These are phyloP conservation scores for Boeremia lycopersici DNA, from an alignment of 2,329 filamentous ascomycete species.

Conservation along the genomic window DNA sequence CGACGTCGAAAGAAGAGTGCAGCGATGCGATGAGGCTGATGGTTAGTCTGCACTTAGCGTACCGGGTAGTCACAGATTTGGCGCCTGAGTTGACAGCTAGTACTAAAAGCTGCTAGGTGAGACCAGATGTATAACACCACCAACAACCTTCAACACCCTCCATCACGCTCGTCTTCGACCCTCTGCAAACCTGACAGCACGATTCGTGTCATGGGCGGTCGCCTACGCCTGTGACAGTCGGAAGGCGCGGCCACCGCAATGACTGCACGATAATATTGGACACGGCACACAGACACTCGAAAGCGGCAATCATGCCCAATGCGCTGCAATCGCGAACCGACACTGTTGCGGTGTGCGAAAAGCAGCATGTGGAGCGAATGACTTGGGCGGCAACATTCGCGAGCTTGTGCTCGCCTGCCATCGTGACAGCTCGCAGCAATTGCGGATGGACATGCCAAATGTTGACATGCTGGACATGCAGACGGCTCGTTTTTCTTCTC, in stretches of 20 bases:
- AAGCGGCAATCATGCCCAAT: slow-evolving; percentile 38
- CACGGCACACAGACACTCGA: slow-evolving; percentile 40
- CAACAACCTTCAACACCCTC: slow-evolving; percentile 4
- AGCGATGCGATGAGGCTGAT: slow-evolving; percentile 40
- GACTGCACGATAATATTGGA: slow-evolving; percentile 44
- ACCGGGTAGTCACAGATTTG: slow-evolving; percentile 18
- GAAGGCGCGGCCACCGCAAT: slow-evolving; percentile 30
- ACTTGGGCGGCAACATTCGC: slow-evolving; percentile 10
- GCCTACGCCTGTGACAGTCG: slow-evolving; percentile 25
- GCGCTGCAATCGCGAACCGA: slow-evolving; percentile 30
- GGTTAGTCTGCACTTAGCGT: slow-evolving; percentile 35
- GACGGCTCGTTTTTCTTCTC: not conserved
- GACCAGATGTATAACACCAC: slow-evolving; percentile 15
- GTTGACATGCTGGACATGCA: not conserved
- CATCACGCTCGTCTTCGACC: not conserved
- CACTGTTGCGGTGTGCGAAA: slow-evolving; percentile 25
- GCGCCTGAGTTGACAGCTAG: slow-evolving; percentile 27
- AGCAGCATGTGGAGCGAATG: slow-evolving; percentile 23
- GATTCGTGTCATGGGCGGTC: slow-evolving; percentile 13
- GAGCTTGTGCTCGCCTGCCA: not conserved
- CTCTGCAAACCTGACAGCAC: slow-evolving; percentile 5
- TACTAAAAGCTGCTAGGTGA: slow-evolving; percentile 29
- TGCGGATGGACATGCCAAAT: not conserved
- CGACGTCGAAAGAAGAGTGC: slow-evolving; percentile 33
- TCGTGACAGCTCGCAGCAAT: not conserved